Conservation (phyloP, 495 filamentous ascomycete species). For the Pyrenula massariospora region DNA sequence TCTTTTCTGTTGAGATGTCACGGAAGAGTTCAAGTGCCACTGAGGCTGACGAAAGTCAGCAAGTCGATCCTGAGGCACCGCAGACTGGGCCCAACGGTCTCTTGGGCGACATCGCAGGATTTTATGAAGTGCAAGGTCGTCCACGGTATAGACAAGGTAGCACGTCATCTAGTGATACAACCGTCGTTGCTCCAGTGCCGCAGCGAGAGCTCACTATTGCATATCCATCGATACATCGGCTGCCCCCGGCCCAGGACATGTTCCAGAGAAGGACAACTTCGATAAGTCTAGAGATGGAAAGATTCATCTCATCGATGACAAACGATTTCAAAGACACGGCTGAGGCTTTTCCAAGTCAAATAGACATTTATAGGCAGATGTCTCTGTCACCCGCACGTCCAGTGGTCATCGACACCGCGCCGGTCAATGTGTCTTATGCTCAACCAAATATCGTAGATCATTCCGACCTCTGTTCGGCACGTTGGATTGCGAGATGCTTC, state of each 20-base stretch:
- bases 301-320: neutral
- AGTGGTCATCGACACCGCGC: neutral
- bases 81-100: neutral
- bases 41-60: neutral
- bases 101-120: neutral
- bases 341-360: neutral
- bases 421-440: neutral
- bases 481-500: neutral
- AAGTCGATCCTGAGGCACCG: neutral
- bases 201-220: neutral
- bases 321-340: neutral
- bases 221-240: too few species aligned
- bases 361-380: neutral
- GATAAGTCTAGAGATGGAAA: neutral
- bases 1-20: neutral
- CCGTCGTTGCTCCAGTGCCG: neutral
- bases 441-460: neutral
- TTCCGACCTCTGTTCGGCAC: neutral
- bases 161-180: neutral
- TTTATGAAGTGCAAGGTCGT: too few species aligned
- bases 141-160: neutral
- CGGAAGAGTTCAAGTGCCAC: neutral
- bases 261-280: neutral
- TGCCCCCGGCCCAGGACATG: neutral
- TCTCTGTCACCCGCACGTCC: neutral